Conservation (phyloP, 192 early-diverging fungal genomes). For the Backusella psychrophila region DNA sequence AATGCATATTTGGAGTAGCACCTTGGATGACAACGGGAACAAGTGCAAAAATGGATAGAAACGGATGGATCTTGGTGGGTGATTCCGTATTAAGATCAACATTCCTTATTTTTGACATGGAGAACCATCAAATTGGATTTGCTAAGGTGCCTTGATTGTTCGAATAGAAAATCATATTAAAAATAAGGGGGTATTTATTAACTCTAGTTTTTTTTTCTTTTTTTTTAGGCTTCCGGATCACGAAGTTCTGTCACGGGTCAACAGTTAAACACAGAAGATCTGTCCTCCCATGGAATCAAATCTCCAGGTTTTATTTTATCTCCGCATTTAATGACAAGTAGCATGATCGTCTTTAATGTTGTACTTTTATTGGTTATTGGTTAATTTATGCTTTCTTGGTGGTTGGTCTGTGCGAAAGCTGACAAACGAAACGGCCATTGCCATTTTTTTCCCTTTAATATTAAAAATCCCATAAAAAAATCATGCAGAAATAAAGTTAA, state of each 20-base stretch:
- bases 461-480: not conserved
- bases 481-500: not conserved
- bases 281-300: not conserved
- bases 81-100: slow-evolving; percentile 23
- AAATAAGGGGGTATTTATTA: not conserved
- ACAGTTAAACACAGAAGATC: slow-evolving; percentile 3
- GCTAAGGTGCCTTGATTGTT: slow-evolving; percentile 11
- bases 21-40: slow-evolving; percentile 10
- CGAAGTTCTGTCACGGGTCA: slow-evolving; percentile 3
- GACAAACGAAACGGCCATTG: not conserved
- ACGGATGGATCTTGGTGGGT: slow-evolving; percentile 28
- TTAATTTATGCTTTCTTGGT: not conserved
- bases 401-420: not conserved
- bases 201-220: not conserved
- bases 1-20: slow-evolving; percentile 32
- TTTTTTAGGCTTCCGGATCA: slow-evolving; percentile 10
- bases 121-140: slow-evolving; percentile 27
- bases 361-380: not conserved
- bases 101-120: slow-evolving; percentile 28
- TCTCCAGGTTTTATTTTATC: not conserved
- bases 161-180: not conserved
- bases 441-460: not conserved
- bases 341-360: slow-evolving; percentile 1
- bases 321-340: not conserved
- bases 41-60: slow-evolving; percentile 6